Conservation (phyloP, 2,329 filamentous ascomycete genomes). For the Neonectria sp. region DNA sequence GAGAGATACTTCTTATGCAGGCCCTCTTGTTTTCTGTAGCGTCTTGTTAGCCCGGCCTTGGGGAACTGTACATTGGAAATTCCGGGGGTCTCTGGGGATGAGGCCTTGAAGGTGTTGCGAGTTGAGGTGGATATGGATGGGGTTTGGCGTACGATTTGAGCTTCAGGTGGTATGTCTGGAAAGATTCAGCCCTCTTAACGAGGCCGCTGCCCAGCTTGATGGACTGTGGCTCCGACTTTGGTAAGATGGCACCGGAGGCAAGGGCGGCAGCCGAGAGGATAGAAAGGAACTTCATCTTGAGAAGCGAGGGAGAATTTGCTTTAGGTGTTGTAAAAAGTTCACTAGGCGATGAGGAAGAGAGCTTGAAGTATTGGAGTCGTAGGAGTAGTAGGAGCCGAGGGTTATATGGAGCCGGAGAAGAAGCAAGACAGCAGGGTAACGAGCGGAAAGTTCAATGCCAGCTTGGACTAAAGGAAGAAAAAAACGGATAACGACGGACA, state of each 20-base stretch:
- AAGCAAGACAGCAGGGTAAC: constrained; percentile 1
- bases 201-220: background rate
- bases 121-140: background rate
- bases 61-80: background rate
- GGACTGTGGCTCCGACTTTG: background rate
- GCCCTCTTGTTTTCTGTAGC: background rate
- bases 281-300: constrained; percentile 29
- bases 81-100: background rate
- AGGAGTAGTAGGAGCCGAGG: background rate
- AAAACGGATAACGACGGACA: background rate
- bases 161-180: constrained; percentile 15
- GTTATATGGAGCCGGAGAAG: background rate
- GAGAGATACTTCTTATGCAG: constrained; percentile 28
- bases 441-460: constrained; percentile 12
- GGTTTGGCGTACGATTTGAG: constrained; percentile 25
- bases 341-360: background rate
- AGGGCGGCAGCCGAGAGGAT: constrained; percentile 24
- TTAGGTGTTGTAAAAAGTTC: background rate
- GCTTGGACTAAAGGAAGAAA: background rate
- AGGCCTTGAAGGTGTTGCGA: background rate
- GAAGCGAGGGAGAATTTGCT: background rate
- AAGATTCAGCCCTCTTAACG: no score
- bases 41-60: constrained; percentile 8
- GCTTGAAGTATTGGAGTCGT: background rate
- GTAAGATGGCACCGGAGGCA: background rate